A percentile compares a stretch with the other conserved stretches of the same genome.
Conservation (phyloP, 306 rosid species). For the Medicago ruthenica region DNA sequence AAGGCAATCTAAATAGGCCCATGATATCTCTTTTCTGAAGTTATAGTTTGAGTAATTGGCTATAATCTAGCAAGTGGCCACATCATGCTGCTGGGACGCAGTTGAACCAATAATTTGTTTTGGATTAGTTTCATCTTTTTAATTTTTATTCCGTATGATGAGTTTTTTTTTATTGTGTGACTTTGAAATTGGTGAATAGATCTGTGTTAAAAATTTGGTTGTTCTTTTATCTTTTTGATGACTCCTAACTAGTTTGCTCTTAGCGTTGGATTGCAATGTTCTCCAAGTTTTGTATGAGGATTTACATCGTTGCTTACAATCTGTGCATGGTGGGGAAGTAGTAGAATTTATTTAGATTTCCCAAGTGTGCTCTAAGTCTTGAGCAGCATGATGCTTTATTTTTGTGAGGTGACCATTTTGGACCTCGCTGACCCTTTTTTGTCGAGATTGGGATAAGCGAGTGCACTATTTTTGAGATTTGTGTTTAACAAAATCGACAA, state of each 20-base stretch:
- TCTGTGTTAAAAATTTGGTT: background rate
- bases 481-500: background rate
- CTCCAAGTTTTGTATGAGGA: background rate
- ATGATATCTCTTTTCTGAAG: background rate
- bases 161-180: background rate
- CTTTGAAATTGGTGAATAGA: slow-evolving; percentile 1
- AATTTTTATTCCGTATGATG: background rate
- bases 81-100: no score
- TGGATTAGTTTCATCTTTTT: background rate
- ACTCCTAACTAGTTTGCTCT: background rate
- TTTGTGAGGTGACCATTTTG: slow-evolving; percentile 19
- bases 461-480: slow-evolving; percentile 10
- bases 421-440: background rate
- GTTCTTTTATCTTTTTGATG: background rate
- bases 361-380: background rate
- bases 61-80: background rate
- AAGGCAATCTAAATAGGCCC: background rate
- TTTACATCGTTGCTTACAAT: background rate
- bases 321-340: background rate
- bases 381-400: slow-evolving; percentile 2
- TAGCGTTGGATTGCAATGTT: background rate
- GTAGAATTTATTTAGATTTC: slow-evolving; percentile 1
- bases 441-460: background rate
- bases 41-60: slow-evolving; percentile 1
- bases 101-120: background rate